These are phyloP conservation scores for Meyerozyma carpophila DNA, from an alignment of 1,139 yeast genomes.

Conservation along the genomic window DNA sequence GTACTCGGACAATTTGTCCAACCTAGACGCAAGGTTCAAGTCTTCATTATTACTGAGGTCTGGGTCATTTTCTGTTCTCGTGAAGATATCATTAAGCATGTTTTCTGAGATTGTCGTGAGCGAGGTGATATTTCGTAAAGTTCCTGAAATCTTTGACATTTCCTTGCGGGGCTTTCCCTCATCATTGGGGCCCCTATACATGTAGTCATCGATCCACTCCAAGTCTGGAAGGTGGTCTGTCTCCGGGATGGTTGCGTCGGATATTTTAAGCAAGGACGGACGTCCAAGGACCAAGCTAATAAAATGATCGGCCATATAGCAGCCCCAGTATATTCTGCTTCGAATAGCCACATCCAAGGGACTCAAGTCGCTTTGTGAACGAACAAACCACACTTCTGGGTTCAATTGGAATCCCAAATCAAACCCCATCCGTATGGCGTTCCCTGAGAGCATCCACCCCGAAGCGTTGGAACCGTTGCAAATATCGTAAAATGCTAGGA, in stretches of 20 bases:
- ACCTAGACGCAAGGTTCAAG: constrained; percentile 28
- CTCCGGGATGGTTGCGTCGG: constrained; percentile 58
- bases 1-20: constrained; percentile 34
- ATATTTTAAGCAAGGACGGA: constrained; percentile 50
- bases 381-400: constrained; percentile 54
- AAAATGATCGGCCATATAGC: constrained; percentile 60
- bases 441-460: constrained; percentile 60
- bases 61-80: constrained; percentile 23
- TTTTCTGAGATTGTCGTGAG: constrained; percentile 49
- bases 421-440: constrained; percentile 60
- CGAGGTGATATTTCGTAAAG: constrained; percentile 42
- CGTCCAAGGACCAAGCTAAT: constrained; percentile 55
- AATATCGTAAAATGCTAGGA: constrained; percentile 53
- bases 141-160: constrained; percentile 40
- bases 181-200: constrained; percentile 20
- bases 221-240: constrained; percentile 58
- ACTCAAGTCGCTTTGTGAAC: constrained; percentile 21
- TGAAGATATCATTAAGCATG: constrained; percentile 51
- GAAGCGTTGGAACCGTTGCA: constrained; percentile 51
- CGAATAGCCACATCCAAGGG: constrained; percentile 48
- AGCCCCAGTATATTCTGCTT: constrained; percentile 63
- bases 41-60: constrained; percentile 18
- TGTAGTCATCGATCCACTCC: constrained; percentile 48
- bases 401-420: constrained; percentile 61
- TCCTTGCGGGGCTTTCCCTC: constrained; percentile 7